Evolutionary conservation across 129 eudicot genomes (phyloP), one percentile per base, ranked within the genome.

Genomic region (Rutidosis leptorrhynchoides): DNA sequence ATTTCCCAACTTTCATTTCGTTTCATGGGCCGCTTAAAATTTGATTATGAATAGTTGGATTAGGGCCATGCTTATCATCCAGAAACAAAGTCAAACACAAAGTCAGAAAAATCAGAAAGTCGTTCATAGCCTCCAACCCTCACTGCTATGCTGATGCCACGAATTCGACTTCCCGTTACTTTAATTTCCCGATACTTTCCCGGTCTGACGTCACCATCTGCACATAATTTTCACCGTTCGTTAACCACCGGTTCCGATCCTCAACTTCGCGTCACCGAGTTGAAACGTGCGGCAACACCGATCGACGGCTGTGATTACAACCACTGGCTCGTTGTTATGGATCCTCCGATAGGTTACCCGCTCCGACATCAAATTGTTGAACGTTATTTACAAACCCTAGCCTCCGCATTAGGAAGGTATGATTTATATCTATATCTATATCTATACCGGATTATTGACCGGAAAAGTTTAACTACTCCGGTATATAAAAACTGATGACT

Each of bases 251-350:
- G 16, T 7, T n/a, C 77, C 29, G 15, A 30, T 56, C 65, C 61
- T 72, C 55, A 21, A 37, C 45, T 37, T 37, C 45, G 45, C 45
- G 45, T 3, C 45, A 37, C 45, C 27, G 78, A 74, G 75, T 24
- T 77, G 68, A 43, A 74, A 17, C 80, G 62, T 24, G 76, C 65
- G 46, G 65, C 74, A 33, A 28, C 79, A 25, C 23, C 81, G 20
- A 77, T 81, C 32, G 71, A 66, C 64, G 84, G 84, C 12, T 81
- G 82, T 49, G 90, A 84, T 76, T 81, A 77, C 67, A 70, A 75
- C 22, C 90, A 81, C 74, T 78, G 84, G 86, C 76, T 84, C 22
- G 86, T 84, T 35, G 78, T 84, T 51, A 68, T 78, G 74, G 84
- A 81, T n/a, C 75, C 82, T 42, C 87, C 90, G 15, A 62, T 46